These are phyloP conservation scores for Paraconiothyrium brasiliense DNA, from an alignment of 2,329 filamentous ascomycete genomes.

Conservation along the genomic window DNA sequence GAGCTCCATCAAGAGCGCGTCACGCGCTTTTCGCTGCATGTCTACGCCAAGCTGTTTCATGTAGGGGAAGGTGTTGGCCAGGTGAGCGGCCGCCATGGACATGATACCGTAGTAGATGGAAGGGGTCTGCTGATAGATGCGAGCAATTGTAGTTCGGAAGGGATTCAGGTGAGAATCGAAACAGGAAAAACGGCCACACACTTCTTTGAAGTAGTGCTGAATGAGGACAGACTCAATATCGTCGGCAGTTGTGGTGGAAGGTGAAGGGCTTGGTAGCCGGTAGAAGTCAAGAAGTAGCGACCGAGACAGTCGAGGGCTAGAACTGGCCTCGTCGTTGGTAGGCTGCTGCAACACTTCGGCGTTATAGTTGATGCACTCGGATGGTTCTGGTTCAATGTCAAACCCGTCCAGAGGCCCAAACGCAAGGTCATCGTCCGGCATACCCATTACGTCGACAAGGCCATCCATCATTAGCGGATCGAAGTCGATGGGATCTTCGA, in stretches of 20 bases:
- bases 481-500: constrained; percentile 35
- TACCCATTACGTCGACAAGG: constrained; percentile 31
- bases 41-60: constrained; percentile 61
- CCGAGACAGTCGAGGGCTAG: constrained; percentile 44
- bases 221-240: constrained; percentile 66
- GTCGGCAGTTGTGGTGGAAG: constrained; percentile 45
- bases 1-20: constrained; percentile 61
- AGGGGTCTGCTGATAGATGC: constrained; percentile 66
- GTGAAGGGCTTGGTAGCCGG: constrained; percentile 46
- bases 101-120: constrained; percentile 70
- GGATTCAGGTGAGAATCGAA: constrained; percentile 71
- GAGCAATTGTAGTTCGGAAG: constrained; percentile 66
- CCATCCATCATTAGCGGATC: constrained; percentile 39
- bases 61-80: constrained; percentile 66
- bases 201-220: constrained; percentile 71
- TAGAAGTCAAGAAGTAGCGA: constrained; percentile 53
- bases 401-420: constrained; percentile 39
- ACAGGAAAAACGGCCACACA: constrained; percentile 69
- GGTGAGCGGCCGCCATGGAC: constrained; percentile 70
- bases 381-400: constrained; percentile 36
- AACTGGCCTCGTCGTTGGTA: constrained; percentile 28
- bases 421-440: constrained; percentile 34
- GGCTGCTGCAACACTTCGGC: constrained; percentile 29
- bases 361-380: constrained; percentile 33
- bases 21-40: constrained; percentile 63